Conservation (phyloP, 495 filamentous ascomycete genomes). For the Aspergillus kassunensis region DNA sequence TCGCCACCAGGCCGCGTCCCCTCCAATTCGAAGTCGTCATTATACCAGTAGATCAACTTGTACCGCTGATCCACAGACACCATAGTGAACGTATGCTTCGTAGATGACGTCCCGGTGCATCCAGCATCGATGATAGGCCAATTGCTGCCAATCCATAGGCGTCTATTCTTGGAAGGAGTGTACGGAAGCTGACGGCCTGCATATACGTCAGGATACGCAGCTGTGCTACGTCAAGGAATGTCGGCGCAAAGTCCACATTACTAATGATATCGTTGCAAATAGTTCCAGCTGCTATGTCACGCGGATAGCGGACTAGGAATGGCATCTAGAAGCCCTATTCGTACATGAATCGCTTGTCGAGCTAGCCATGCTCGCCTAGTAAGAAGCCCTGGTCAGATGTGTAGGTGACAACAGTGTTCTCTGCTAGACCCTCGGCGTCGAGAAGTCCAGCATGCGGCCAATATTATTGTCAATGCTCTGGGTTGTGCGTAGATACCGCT, state of each 20-base stretch:
- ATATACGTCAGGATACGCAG: conserved; percentile 37
- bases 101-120: conserved; percentile 43
- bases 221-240: conserved; percentile 34
- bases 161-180: conserved; percentile 26
- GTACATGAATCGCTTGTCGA: conserved; percentile 48
- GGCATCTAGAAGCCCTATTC: conserved; percentile 47
- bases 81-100: conserved; percentile 40
- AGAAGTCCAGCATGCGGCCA: conserved; percentile 36
- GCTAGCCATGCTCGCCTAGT: conserved; percentile 47
- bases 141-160: conserved; percentile 38
- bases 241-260: conserved; percentile 46
- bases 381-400: conserved; percentile 47
- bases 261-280: conserved; percentile 39
- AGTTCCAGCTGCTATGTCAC: conserved; percentile 25
- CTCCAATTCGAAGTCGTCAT: conserved; percentile 34
- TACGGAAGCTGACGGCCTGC: conserved; percentile 37
- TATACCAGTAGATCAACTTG: conserved; percentile 48
- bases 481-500: conserved; percentile 42
- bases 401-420: conserved; percentile 42
- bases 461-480: conserved; percentile 43
- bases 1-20: conserved; percentile 32
- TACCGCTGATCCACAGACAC: conserved; percentile 37
- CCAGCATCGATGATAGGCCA: conserved; percentile 46
- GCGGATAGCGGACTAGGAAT: conserved; percentile 38
- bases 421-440: conserved; percentile 27